A percentile compares a stretch with the other conserved stretches of the same genome.
phyloP scores from a whole-genome alignment of 768 basidiomycete species.

The Russula olivacea region DNA sequence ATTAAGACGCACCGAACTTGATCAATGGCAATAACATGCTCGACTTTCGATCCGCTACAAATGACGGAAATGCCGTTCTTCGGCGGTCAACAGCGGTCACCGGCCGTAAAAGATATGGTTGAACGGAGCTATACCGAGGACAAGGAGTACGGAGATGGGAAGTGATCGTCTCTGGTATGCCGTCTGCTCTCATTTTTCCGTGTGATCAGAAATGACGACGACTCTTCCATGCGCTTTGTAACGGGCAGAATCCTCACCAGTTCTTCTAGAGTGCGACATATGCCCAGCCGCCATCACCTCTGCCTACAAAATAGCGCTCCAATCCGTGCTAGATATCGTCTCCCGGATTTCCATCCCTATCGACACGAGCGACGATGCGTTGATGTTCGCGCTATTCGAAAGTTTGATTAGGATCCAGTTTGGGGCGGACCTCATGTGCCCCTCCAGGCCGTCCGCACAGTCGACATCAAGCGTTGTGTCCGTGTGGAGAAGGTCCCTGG shows the following conservation, averaged over 20 bases:
- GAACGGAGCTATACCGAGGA: too few species aligned
- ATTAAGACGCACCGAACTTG: too few species aligned
- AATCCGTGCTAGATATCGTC: slow-evolving; percentile 85
- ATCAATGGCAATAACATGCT: too few species aligned
- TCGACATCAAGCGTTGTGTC: slow-evolving; percentile 97
- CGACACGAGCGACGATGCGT: slow-evolving; percentile 72
- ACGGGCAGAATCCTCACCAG: slow-evolving; percentile 40
- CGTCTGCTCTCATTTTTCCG: too few species aligned
- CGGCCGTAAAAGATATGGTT: too few species aligned
- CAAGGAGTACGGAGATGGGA: too few species aligned
- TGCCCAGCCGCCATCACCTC: slow-evolving; percentile 94
- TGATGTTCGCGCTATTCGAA: slow-evolving; percentile 97
- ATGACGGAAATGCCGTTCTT: too few species aligned
- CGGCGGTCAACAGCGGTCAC: too few species aligned
- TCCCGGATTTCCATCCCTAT: slow-evolving; percentile 86
- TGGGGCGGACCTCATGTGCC: slow-evolving; percentile 98
- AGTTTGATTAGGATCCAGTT: slow-evolving; percentile 99
- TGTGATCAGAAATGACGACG: too few species aligned
- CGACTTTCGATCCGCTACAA: too few species aligned
- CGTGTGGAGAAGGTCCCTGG: slow-evolving; percentile 97
- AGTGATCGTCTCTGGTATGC: too few species aligned
- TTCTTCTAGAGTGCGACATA: slow-evolving; percentile 89
- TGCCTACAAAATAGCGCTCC: slow-evolving; percentile 94
- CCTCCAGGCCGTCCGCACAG: slow-evolving; percentile 85
- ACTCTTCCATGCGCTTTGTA: too few species aligned